Evolutionary conservation across 441 rosid species (phyloP), one percentile per base, ranked within the genome.

Genomic region (Populus hybrid): DNA sequence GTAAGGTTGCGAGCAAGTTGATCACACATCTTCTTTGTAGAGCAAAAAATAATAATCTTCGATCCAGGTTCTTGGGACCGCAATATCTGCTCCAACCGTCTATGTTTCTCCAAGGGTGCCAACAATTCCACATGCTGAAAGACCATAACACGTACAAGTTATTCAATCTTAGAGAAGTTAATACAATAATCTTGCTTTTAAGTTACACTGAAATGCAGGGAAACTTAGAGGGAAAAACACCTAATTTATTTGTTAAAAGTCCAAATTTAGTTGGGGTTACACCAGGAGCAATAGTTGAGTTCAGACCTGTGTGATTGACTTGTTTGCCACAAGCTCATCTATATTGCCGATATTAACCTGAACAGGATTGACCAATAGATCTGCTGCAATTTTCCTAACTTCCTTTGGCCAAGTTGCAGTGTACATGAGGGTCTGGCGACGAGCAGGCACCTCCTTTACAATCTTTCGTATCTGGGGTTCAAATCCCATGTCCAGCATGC

Each of bases 401-500:
- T 95, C 99, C 87, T 77, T 94, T 8, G 99, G 98, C 98, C 99
- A 96, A 12, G 99, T 94, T 72, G 99, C 99, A 10, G 98, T 96
- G 82, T 86, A 96, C 99, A 96, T 96, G 78, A 96, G 98, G 32
- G 98, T 96, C 87, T 96, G 99, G 67, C 99, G 95, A 73, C 93
- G 89, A 40, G 93, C 78, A 63, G 99, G 99, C 21, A 94, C 93
- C 86, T 92, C 98, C 57, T 91, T 94, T 73, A 96, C 98, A 80
- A 96, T 92, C 90, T 92, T 96, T 78, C 98, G 80, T 80, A 96
- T 96, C 78, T 96, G 99, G 40, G 99, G 99, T 79, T 96, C 99
- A 79, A 96, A 96, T 65, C 99, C 99, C 99, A 96, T 96, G 84
- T 96, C 99, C 81, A 96, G 82, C 99, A 96, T 96, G 73, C 98